A percentile compares a stretch with the other conserved stretches of the same genome.
Evolutionary conservation across 768 basidiomycete genomes (phyloP).

Genomic region (Lactifluus piperatus): DNA sequence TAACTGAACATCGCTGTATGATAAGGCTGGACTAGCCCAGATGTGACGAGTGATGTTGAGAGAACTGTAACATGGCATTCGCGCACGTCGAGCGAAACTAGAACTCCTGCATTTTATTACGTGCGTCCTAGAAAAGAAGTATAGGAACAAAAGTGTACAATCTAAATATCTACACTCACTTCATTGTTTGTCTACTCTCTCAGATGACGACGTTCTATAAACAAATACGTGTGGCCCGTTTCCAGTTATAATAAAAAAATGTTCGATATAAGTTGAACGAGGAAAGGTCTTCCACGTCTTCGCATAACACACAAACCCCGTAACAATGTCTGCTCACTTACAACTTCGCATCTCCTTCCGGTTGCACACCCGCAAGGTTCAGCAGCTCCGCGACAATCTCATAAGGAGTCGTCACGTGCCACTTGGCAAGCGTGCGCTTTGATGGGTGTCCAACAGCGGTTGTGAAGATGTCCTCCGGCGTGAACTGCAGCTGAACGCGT

Average conservation of each 20-base stretch:
- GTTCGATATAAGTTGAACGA: not conserved
- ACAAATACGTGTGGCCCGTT: not conserved
- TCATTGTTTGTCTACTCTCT: not conserved
- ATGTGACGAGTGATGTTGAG: too few relatives aligned
- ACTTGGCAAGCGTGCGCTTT: conserved; percentile 83
- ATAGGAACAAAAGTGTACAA: not conserved
- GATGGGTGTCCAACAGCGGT: conserved; percentile 87
- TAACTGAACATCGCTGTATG: too few relatives aligned
- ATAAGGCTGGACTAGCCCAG: too few relatives aligned
- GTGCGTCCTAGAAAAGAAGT: too few relatives aligned
- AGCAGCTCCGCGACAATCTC: conserved; percentile 82
- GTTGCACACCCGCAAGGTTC: conserved; percentile 38
- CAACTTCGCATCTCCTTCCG: conserved; percentile 1
- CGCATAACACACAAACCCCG: not conserved
- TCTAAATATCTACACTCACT: not conserved
- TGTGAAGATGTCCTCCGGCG: conserved; percentile 72
- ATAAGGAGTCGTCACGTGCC: conserved; percentile 85
- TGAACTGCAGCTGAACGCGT: conserved; percentile 52
- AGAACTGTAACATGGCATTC: too few relatives aligned
- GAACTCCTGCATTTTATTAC: not conserved
- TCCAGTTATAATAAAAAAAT: not conserved
- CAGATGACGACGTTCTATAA: not conserved
- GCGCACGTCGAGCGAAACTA: too few relatives aligned
- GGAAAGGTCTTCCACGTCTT: not conserved
- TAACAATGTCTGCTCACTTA: not conserved